Evolutionary conservation across 306 rosid species (phyloP).

Genomic region (Fragaria vesca): DNA sequence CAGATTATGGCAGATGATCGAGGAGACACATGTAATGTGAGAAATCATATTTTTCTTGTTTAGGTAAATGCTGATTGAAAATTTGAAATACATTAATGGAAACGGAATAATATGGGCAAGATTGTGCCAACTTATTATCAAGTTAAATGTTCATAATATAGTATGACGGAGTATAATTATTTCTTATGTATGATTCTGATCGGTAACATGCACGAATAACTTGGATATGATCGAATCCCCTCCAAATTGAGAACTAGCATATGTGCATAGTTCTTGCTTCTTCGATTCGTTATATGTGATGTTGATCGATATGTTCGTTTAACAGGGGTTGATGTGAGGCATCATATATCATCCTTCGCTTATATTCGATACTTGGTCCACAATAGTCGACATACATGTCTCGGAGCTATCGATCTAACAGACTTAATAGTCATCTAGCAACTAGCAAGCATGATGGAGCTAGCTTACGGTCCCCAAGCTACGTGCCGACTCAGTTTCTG

Average conservation of each 20-base stretch:
- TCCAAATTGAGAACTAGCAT: not conserved
- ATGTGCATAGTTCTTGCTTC: not conserved
- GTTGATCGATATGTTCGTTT: not conserved
- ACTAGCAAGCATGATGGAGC: not conserved
- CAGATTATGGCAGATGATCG: not conserved
- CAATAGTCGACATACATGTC: not conserved
- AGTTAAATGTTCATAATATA: not conserved
- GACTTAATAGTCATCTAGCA: not conserved
- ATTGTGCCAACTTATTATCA: conserved; percentile 28
- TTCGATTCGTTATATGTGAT: not conserved
- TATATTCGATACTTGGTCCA: not conserved
- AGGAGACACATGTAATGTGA: not conserved
- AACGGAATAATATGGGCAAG: conserved; percentile 33
- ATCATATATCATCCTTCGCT: not conserved
- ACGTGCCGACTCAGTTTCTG: conserved; percentile 13
- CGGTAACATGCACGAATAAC: not conserved
- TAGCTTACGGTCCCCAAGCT: conserved; percentile 33
- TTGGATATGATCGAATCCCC: not conserved
- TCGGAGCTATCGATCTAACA: not conserved
- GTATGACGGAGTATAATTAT: not conserved
- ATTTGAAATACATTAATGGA: conserved; percentile 7
- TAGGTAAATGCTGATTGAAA: conserved; percentile 21
- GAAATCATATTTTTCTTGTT: not conserved
- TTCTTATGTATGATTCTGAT: not conserved
- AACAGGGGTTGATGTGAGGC: not conserved